Evolutionary conservation across 2,329 filamentous ascomycete species (phyloP).

Genomic region (Diaporthe vexans): DNA sequence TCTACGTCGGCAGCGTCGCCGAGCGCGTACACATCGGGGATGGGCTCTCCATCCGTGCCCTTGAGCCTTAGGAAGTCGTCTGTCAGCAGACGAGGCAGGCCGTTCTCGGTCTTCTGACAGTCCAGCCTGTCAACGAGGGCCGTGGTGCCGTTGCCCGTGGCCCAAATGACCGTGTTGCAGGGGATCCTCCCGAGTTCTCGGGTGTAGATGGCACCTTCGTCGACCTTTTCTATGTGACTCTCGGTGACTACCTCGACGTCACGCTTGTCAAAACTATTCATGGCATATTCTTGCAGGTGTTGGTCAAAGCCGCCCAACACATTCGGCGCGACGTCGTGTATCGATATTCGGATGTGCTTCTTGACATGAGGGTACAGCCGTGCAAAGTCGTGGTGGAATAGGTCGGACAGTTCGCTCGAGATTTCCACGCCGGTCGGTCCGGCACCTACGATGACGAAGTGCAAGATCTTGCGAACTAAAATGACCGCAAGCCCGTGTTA

Average conservation of each 20-base stretch:
- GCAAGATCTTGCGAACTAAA: conserved; percentile 34
- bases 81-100: conserved; percentile 36
- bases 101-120: conserved; percentile 33
- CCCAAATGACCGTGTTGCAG: conserved; percentile 34
- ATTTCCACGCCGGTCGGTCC: conserved; percentile 38
- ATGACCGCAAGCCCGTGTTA: not conserved
- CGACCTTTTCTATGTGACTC: conserved; percentile 39
- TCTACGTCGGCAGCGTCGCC: conserved; percentile 39
- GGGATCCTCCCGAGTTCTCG: conserved; percentile 32
- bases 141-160: conserved; percentile 33
- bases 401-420: conserved; percentile 38
- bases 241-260: conserved; percentile 37
- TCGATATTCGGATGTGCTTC: conserved; percentile 36
- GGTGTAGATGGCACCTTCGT: conserved; percentile 33
- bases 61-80: conserved; percentile 34
- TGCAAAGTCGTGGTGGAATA: conserved; percentile 37
- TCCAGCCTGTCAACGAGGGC: conserved; percentile 27
- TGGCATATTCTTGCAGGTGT: conserved; percentile 39
- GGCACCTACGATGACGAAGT: conserved; percentile 40
- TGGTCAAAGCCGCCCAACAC: conserved; percentile 37
- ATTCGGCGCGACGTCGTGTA: conserved; percentile 36
- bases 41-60: not conserved
- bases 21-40: conserved; percentile 35
- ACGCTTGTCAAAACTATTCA: conserved; percentile 36
- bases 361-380: conserved; percentile 38